Percentiles rank a stretch among this genome's conserved stretches.
Evolutionary conservation across 2,329 filamentous ascomycete species (phyloP).

Genomic region (Claviceps sorghi): DNA sequence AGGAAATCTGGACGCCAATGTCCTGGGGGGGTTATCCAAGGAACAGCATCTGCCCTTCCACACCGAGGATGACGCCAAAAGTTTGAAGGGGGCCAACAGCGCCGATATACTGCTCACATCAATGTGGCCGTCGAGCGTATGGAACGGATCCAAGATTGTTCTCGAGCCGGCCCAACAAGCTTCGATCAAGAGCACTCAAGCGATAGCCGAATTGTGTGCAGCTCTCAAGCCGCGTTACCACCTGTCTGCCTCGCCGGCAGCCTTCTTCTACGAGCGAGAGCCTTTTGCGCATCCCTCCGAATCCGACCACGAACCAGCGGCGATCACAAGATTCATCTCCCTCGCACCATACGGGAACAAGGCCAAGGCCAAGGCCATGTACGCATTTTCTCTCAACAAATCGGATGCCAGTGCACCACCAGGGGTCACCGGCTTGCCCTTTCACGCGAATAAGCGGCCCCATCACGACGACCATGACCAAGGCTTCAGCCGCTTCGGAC

Average conservation of each 20-base stretch:
- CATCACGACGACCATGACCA: constrained; percentile 24
- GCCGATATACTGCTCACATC: constrained; percentile 80
- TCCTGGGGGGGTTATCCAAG: constrained; percentile 47
- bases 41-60: constrained; percentile 68
- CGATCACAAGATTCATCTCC: constrained; percentile 79
- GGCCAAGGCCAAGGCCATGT: constrained; percentile 65
- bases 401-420: constrained; percentile 49
- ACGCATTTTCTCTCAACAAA: constrained; percentile 60
- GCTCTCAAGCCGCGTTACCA: constrained; percentile 84
- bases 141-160: constrained; percentile 49
- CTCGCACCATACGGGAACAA: constrained; percentile 65
- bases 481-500: constrained; percentile 39
- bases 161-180: constrained; percentile 38
- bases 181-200: constrained; percentile 41
- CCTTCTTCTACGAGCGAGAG: constrained; percentile 77
- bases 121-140: constrained; percentile 68
- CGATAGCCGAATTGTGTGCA: constrained; percentile 64
- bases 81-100: constrained; percentile 58
- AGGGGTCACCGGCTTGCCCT: constrained; percentile 65
- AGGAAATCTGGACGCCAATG: constrained; percentile 50
- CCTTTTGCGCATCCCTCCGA: constrained; percentile 62
- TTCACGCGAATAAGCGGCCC: constrained; percentile 48
- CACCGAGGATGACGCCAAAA: constrained; percentile 59
- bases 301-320: constrained; percentile 32
- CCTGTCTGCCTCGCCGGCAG: constrained; percentile 51